phyloP scores from a whole-genome alignment of 176 grass and related monocot species.

The barley (Hordeum vulgare) region DNA sequence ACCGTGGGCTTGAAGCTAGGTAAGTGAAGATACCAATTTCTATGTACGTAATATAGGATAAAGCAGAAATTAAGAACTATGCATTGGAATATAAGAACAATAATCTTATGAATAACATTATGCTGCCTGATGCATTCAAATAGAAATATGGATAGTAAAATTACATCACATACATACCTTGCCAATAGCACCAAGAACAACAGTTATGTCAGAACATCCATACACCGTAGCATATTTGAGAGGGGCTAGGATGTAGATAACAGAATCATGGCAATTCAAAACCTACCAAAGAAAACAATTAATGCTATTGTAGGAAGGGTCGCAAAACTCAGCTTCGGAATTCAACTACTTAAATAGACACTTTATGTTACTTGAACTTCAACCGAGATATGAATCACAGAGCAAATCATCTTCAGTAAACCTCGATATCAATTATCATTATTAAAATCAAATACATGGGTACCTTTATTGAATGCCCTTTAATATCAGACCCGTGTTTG shows the following conservation, averaged over 20 bases:
- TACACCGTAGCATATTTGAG: conserved; percentile 92
- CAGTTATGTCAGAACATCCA: conserved; percentile 92
- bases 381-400: neutral
- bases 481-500: conserved; percentile 79
- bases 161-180: conserved; percentile 59
- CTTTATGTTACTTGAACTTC: neutral
- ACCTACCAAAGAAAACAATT: conserved; percentile 42
- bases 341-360: neutral
- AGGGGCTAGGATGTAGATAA: conserved; percentile 92
- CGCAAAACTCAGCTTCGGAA: neutral
- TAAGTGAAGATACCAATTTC: conserved; percentile 4
- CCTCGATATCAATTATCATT: neutral
- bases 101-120: neutral
- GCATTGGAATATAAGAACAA: neutral
- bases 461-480: conserved; percentile 96
- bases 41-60: neutral
- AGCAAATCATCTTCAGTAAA: neutral
- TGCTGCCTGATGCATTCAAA: neutral
- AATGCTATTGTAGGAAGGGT: neutral
- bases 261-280: conserved; percentile 96
- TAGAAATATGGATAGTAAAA: neutral
- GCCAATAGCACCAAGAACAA: conserved; percentile 93
- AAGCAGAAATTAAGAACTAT: neutral
- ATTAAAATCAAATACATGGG: neutral
- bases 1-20: neutral